Evolutionary conservation across 805 yeast genomes (phyloP), one percentile per base, ranked within the genome.

Genomic region (Ascoidea rubescens): DNA sequence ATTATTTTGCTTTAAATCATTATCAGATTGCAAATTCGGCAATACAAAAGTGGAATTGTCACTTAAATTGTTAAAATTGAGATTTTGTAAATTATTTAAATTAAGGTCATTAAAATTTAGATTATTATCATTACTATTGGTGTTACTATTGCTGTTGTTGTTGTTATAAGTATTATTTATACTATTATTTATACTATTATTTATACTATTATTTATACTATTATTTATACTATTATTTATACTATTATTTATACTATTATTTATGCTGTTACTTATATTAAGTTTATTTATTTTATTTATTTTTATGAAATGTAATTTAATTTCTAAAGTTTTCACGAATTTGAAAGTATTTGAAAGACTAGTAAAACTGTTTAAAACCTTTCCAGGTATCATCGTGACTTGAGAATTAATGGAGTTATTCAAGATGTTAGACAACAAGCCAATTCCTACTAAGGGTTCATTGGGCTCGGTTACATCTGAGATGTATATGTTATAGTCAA

Each of bases 361-460:
- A 28, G n/a, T 30, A 37, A 17, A 8, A 45, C 46, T 47, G n/a
- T 51, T 17, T 44, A 51, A 50, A 14, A 55, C 57, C 48, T 53
- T 53, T 3, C 57, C 57, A 4, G 57, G 56, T 14, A 55, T 53
- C 31, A 55, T 44, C 12, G 53, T 53, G n/a, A 50, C 54, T 48
- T 51, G 51, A 7, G 5, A 31, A 30, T 31, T 17, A 14, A 30
- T 43, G 12, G 45, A 21, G 7, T 31, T 49, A 5, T 50, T 55
- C 10, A 55, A 49, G n/a, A 55, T 44, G 6, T 55, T 51, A 5
- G 55, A 47, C 5, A 55, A 46, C 10, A 50, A 37, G 6, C 56
- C 56, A 47, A 54, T 50, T 21, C 56, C 52, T 4, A 55, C 58
- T 50, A 55, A 52, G 8, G 58, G 58, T 14, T 52, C 50, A 48